Conservation (phyloP, 1,139 yeast species). For the Kurtzmaniella quercitrusa region DNA sequence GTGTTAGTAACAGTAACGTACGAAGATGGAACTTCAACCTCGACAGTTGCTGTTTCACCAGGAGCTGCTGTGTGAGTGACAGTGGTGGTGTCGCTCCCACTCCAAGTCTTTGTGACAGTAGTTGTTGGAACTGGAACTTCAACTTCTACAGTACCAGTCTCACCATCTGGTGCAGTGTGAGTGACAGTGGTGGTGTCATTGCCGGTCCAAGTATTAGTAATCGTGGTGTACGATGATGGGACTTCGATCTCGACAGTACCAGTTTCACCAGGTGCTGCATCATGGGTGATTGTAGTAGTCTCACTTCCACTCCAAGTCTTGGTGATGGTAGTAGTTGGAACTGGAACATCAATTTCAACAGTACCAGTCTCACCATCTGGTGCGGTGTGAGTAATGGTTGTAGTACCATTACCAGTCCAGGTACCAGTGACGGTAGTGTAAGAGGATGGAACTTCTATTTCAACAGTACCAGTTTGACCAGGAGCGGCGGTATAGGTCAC, state of each 20-base stretch:
- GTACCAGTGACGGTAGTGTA: constrained; percentile 13
- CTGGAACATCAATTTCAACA: constrained; percentile 12
- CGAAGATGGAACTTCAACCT: constrained; percentile 12
- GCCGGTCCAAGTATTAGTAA: constrained; percentile 13
- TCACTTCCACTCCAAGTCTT: constrained; percentile 3
- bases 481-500: neutral
- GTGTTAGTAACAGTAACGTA: constrained; percentile 9
- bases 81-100: constrained; percentile 2
- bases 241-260: constrained; percentile 9
- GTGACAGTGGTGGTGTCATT: constrained; percentile 9
- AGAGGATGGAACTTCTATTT: constrained; percentile 13
- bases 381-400: constrained; percentile 9
- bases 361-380: constrained; percentile 10
- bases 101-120: constrained; percentile 4
- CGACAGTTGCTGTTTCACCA: constrained; percentile 6
- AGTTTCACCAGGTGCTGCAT: constrained; percentile 7
- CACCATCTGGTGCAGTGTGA: constrained; percentile 9
- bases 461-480: constrained; percentile 13
- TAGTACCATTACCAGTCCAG: constrained; percentile 11
- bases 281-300: constrained; percentile 1
- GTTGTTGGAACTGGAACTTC: constrained; percentile 12
- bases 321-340: constrained; percentile 1
- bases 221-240: constrained; percentile 13
- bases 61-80: constrained; percentile 3
- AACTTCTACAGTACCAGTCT: constrained; percentile 8